Percentiles rank a stretch among this genome's conserved stretches.
These are phyloP conservation scores for Paraphoma chrysanthemicola DNA, from an alignment of 2,329 filamentous ascomycete species.

Conservation along the genomic window DNA sequence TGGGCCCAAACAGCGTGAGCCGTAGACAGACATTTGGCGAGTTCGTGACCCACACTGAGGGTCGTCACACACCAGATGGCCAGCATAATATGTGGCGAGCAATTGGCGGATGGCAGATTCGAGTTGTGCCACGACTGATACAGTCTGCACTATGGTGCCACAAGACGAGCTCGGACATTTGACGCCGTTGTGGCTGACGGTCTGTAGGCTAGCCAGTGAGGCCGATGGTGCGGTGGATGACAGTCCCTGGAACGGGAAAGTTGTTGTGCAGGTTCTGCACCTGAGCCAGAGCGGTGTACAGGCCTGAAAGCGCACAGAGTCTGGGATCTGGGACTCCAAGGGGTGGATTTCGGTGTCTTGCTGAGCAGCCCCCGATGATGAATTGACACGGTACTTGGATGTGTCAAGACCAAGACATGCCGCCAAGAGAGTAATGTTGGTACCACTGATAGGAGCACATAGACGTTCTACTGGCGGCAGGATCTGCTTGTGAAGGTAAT, in stretches of 20 bases:
- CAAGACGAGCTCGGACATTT: conserved; percentile 72
- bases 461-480: conserved; percentile 97
- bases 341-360: conserved; percentile 71
- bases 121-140: conserved; percentile 84
- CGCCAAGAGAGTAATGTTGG: conserved; percentile 86
- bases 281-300: conserved; percentile 78
- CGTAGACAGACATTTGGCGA: conserved; percentile 91
- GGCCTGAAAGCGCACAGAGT: conserved; percentile 85
- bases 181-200: conserved; percentile 74
- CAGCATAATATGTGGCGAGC: conserved; percentile 87
- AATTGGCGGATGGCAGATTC: conserved; percentile 82
- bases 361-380: conserved; percentile 57
- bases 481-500: conserved; percentile 98
- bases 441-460: conserved; percentile 93
- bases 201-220: conserved; percentile 23
- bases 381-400: conserved; percentile 80
- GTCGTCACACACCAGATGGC: conserved; percentile 90
- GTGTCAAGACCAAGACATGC: conserved; percentile 94
- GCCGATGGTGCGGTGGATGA: conserved; percentile 26
- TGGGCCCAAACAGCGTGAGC: conserved; percentile 85
- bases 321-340: conserved; percentile 91
- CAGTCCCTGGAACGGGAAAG: conserved; percentile 79
- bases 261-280: conserved; percentile 80
- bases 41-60: conserved; percentile 85
- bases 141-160: conserved; percentile 66